A percentile compares a stretch with the other conserved stretches of the same genome.
Conservation (phyloP, 2,329 filamentous ascomycete genomes). For the Colletotrichum sp. region DNA sequence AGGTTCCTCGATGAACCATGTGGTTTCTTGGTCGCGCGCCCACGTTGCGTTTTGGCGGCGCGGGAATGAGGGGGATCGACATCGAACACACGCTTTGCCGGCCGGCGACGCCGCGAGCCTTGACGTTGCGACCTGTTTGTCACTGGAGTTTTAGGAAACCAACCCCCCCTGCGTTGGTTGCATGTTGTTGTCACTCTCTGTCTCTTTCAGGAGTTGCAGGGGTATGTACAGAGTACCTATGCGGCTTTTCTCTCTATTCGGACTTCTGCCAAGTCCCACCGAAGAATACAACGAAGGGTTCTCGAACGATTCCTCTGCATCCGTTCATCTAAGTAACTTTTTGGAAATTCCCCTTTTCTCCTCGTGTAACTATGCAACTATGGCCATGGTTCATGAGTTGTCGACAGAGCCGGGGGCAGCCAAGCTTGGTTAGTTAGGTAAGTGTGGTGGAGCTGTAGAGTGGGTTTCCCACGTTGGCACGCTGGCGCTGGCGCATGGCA, state of each 20-base stretch:
- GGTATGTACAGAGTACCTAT: neutral
- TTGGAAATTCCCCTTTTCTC: neutral
- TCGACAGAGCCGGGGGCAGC: neutral
- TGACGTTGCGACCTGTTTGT: neutral
- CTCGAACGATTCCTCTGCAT: neutral
- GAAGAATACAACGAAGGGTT: neutral
- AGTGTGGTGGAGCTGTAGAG: neutral
- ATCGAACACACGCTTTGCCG: neutral
- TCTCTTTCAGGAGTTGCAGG: neutral
- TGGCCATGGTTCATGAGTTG: neutral
- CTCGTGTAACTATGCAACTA: neutral
- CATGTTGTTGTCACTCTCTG: neutral
- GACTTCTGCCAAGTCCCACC: neutral
- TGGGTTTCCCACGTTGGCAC: neutral
- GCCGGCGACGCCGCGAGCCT: neutral
- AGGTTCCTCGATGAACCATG: neutral
- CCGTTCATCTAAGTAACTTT: neutral
- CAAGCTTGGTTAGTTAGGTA: neutral
- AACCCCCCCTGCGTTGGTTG: neutral
- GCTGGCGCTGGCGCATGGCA: neutral
- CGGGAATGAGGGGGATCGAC: neutral
- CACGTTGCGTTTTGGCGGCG: neutral
- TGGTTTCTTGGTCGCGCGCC: neutral
- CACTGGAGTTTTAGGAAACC: neutral
- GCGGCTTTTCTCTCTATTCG: neutral